Conservation (phyloP, 2,329 filamentous ascomycete genomes). For the Penicillium thymicola region DNA sequence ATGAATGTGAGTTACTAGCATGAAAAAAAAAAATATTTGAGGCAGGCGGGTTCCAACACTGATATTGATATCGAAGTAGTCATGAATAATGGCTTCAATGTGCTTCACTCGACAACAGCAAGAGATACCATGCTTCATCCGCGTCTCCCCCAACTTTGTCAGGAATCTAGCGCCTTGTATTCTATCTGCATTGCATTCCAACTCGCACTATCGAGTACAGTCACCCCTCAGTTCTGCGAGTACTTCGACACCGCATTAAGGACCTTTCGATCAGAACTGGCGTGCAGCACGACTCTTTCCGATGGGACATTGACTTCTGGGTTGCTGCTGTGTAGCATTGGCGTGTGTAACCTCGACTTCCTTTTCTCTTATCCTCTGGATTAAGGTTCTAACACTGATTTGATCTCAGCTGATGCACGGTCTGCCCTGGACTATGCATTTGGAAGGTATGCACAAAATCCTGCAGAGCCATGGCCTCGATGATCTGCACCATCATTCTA, state of each 20-base stretch:
- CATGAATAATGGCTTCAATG: constrained; percentile 25
- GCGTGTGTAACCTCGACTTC: constrained; percentile 18
- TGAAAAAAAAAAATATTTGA: not conserved
- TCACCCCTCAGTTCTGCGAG: constrained; percentile 24
- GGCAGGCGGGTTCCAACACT: not conserved
- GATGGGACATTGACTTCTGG: constrained; percentile 32
- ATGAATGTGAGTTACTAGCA: constrained; percentile 20
- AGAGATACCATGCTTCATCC: constrained; percentile 20
- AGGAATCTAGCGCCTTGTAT: constrained; percentile 28
- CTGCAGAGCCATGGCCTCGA: constrained; percentile 19
- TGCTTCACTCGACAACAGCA: constrained; percentile 27
- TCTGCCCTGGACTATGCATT: constrained; percentile 31
- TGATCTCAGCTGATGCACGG: constrained; percentile 28
- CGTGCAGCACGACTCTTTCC: constrained; percentile 18
- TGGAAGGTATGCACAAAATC: constrained; percentile 33
- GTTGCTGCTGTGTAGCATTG: constrained; percentile 32
- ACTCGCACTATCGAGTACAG: constrained; percentile 17
- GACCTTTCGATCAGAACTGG: constrained; percentile 29
- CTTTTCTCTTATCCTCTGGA: not conserved
- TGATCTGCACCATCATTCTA: not conserved
- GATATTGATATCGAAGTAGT: constrained; percentile 14
- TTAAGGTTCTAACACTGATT: constrained; percentile 1
- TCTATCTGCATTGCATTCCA: constrained; percentile 30
- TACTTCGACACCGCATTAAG: constrained; percentile 28
- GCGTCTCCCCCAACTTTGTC: constrained; percentile 21